Conservation (phyloP, 495 filamentous ascomycete species). For the Hypoxylon intermedium region DNA sequence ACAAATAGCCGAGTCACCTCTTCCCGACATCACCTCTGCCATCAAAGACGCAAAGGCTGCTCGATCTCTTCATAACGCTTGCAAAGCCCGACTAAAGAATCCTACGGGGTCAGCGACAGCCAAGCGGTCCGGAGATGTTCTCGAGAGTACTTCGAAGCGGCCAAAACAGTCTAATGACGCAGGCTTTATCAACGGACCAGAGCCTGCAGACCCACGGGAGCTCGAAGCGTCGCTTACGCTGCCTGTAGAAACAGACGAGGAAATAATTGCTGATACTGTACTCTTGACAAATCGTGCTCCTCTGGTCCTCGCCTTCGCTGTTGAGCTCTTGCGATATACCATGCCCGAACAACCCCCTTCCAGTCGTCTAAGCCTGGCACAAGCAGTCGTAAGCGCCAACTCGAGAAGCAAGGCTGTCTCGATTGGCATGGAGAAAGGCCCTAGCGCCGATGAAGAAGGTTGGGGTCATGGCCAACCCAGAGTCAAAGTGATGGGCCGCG, state of each 20-base stretch:
- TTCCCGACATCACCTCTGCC: conserved; percentile 62
- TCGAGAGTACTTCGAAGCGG: conserved; percentile 50
- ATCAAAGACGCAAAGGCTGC: conserved; percentile 75
- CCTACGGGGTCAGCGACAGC: conserved; percentile 33
- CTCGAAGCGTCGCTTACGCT: conserved; percentile 71
- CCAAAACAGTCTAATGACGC: conserved; percentile 43
- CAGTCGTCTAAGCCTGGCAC: conserved; percentile 77
- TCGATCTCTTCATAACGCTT: conserved; percentile 69
- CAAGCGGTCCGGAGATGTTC: conserved; percentile 48
- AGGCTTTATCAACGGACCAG: conserved; percentile 43
- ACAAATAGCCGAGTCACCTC: conserved; percentile 65
- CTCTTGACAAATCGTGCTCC: conserved; percentile 81
- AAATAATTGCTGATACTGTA: conserved; percentile 61
- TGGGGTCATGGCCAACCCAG: conserved; percentile 78
- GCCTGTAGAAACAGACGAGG: conserved; percentile 64
- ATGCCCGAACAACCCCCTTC: conserved; percentile 86
- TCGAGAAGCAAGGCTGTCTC: conserved; percentile 75
- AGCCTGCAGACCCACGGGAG: conserved; percentile 62
- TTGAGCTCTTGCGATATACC: conserved; percentile 73
- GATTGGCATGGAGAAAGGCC: conserved; percentile 72
- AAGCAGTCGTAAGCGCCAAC: conserved; percentile 80
- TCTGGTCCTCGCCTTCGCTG: conserved; percentile 79
- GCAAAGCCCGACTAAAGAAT: conserved; percentile 66
- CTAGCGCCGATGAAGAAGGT: conserved; percentile 71
- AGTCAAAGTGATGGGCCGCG: conserved; percentile 72